These are phyloP conservation scores for Saccharum officinarum DNA, from an alignment of 176 grass and related monocot species.

Conservation along the genomic window DNA sequence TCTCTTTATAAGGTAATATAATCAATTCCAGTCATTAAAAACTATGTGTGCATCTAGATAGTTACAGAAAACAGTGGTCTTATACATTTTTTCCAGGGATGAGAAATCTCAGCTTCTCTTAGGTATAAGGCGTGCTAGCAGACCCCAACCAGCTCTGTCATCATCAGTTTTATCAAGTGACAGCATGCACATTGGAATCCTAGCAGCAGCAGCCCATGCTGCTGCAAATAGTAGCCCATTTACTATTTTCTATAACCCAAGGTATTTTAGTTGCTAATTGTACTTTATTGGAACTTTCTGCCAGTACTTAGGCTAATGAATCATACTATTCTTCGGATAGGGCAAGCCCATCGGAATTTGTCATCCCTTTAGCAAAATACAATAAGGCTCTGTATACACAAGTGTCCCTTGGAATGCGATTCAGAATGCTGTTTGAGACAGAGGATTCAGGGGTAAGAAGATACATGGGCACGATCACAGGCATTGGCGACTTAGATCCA, in stretches of 20 bases:
- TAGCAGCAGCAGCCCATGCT: slow-evolving; percentile 96
- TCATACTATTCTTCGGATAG: slow-evolving; percentile 42
- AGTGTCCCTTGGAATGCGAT: slow-evolving; percentile 96
- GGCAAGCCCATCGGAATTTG: slow-evolving; percentile 94
- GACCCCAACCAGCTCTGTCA: slow-evolving; percentile 86
- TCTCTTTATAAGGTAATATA: slow-evolving; percentile 80
- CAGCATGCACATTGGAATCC: slow-evolving; percentile 97
- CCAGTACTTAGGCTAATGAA: background rate
- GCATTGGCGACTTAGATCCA: slow-evolving; percentile 89
- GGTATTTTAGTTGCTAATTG: slow-evolving; percentile 54
- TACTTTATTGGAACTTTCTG: background rate
- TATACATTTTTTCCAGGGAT: slow-evolving; percentile 62
- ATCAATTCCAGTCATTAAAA: slow-evolving; percentile 27
- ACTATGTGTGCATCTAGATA: background rate
- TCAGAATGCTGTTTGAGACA: slow-evolving; percentile 98
- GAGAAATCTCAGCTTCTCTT: slow-evolving; percentile 98
- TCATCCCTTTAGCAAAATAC: slow-evolving; percentile 95
- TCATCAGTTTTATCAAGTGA: slow-evolving; percentile 98
- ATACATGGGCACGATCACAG: slow-evolving; percentile 97
- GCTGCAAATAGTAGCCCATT: slow-evolving; percentile 90
- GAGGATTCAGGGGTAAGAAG: slow-evolving; percentile 94
- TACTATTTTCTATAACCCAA: slow-evolving; percentile 98
- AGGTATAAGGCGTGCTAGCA: slow-evolving; percentile 75
- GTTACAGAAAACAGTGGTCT: slow-evolving; percentile 29
- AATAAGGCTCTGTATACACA: slow-evolving; percentile 97